phyloP scores from a whole-genome alignment of 805 yeast species.

The Wickerhamiella sergipiensis region DNA sequence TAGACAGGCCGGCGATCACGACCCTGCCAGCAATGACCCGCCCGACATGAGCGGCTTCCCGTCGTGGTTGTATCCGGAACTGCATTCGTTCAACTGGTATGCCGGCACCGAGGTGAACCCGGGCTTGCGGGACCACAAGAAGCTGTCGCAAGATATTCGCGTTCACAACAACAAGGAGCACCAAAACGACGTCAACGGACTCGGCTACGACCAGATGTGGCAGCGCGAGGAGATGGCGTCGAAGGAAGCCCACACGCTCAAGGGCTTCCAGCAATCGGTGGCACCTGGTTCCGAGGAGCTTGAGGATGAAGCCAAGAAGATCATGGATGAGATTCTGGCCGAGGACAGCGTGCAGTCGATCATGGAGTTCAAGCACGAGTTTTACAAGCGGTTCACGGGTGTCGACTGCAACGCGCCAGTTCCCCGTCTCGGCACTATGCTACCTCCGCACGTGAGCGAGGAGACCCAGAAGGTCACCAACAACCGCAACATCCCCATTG shows the following conservation, averaged over 20 bases:
- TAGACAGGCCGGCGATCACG: not conserved
- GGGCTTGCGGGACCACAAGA: slow-evolving; percentile 76
- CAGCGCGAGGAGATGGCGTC: slow-evolving; percentile 14
- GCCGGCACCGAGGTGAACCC: slow-evolving; percentile 70
- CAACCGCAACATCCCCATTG: slow-evolving; percentile 39
- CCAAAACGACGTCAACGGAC: slow-evolving; percentile 59
- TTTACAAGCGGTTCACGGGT: slow-evolving; percentile 15
- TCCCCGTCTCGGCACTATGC: slow-evolving; percentile 2
- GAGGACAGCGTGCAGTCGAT: slow-evolving; percentile 11
- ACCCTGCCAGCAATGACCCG: not conserved
- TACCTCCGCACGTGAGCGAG: slow-evolving; percentile 15
- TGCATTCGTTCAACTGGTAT: slow-evolving; percentile 59
- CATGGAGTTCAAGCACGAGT: slow-evolving; percentile 20
- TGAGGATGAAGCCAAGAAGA: slow-evolving; percentile 22
- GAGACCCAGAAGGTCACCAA: slow-evolving; percentile 17
- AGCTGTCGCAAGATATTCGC: slow-evolving; percentile 68
- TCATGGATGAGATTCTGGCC: slow-evolving; percentile 11
- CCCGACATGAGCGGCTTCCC: slow-evolving; percentile 6
- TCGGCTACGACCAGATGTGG: slow-evolving; percentile 54
- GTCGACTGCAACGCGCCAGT: slow-evolving; percentile 7
- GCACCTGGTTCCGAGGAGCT: slow-evolving; percentile 19
- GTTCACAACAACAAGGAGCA: slow-evolving; percentile 56
- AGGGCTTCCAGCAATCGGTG: slow-evolving; percentile 38
- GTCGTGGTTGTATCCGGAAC: slow-evolving; percentile 18
- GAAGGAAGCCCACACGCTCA: slow-evolving; percentile 18